phyloP scores from a whole-genome alignment of 345 rosid genomes.

The Aquilaria sinensis region DNA sequence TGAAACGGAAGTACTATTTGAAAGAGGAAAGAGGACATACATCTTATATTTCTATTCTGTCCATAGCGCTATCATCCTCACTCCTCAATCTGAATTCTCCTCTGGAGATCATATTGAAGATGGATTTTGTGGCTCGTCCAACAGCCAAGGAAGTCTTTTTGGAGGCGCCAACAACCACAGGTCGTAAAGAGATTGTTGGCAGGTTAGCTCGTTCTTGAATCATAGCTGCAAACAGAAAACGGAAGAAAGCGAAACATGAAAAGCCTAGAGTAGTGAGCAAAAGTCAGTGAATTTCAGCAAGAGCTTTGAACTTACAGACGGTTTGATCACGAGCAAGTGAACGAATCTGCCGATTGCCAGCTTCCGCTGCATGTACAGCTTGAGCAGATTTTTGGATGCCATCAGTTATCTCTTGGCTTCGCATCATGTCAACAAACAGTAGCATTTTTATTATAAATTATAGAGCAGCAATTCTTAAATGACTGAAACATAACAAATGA shows the following conservation, averaged over 20 bases:
- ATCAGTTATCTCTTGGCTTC: conserved; percentile 84
- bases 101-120: conserved; percentile 58
- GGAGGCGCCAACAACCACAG: conserved; percentile 76
- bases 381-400: conserved; percentile 89
- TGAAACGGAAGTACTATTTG: no score
- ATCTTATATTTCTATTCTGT: conserved; percentile 31
- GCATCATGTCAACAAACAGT: conserved; percentile 8
- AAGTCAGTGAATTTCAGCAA: no score
- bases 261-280: no score
- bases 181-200: conserved; percentile 71
- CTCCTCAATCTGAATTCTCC: conserved; percentile 32
- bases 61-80: conserved; percentile 25
- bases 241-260: neutral
- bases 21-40: neutral
- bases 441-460: neutral
- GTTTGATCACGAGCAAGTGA: conserved; percentile 77
- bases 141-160: conserved; percentile 74
- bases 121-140: conserved; percentile 67
- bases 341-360: conserved; percentile 80
- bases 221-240: conserved; percentile 48
- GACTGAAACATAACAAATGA: no score
- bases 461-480: no score
- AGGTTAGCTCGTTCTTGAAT: conserved; percentile 87
- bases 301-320: conserved; percentile 43
- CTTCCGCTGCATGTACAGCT: conserved; percentile 88